Evolutionary conservation across 208 protist genomes (phyloP), one percentile per base, ranked within the genome.

Genomic region (Sergeia podlipaevii): DNA sequence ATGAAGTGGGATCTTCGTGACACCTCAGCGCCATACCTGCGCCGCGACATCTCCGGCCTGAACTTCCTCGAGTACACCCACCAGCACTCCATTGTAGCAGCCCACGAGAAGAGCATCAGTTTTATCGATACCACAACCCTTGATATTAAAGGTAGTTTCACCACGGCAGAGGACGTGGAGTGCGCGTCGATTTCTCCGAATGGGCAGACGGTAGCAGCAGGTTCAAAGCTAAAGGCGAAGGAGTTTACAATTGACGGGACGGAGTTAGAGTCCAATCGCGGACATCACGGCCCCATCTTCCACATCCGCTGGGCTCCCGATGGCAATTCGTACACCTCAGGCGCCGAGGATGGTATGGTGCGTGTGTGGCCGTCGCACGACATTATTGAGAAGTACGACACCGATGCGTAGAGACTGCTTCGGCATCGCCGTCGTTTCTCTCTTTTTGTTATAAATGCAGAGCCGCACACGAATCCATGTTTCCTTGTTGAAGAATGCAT

Each of bases 61-160:
- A 95, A 95, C 50, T 89, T 85, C 60, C 70, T 96, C 11, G 86
- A 96, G 68, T 96, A 96, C 70, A 92, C 86, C 0, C 85, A 92
- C 63, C 63, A 54, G 18, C 72, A 92, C 61, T 72, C 47, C 29
- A 77, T 96, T 44, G 82, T 94, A 17, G 90, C 74, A 5, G 80
- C 90, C 2, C 78, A 91, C 63, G 85, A 89, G 24, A 94, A 94
- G 60, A 87, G 65, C 47, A 82, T 96, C 65, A 87, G 71, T 29
- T 86, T 96, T 52, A 84, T 96, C 30, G 84, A 96, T 66, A 87
- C 82, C 11, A 86, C 80, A 0, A 75, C 80, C 24, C 57, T 96
- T n/a, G 76, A 84, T 39, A 60, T 91, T 21, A 84, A 82, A 56
- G 78, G 56, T 54, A 74, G 64, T 30, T 93, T 92, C 60, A 85